Evolutionary conservation across 352 stramenopile genomes (phyloP), one percentile per base, ranked within the genome.

Genomic region (Pythium phragmiticola): DNA sequence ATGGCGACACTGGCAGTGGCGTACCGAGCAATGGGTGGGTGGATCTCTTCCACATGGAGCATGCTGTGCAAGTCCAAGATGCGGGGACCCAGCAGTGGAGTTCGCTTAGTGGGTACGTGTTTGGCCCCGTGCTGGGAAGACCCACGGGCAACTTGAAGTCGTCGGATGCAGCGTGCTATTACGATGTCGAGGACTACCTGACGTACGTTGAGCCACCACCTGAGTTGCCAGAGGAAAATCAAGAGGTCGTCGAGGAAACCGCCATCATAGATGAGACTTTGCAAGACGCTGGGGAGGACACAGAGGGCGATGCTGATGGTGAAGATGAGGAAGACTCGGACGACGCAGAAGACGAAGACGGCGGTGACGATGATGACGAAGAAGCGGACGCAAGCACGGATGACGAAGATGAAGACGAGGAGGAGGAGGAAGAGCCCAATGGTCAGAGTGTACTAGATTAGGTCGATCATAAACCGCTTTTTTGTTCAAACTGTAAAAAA

Each of bases 41-140:
- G 14, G 74, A 80, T 53, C 57, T 92, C 7, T 84, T 94, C 37
- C 57, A 58, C 12, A 65, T 67, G 8, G 84, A 94, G 45, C 77
- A 92, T 42, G 60, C 73, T 7, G 79, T 87, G 8, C 79, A 89
- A 70, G 72, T 94, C 34, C 82, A 90, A 51, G 81, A 92, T 36
- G 23, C 66, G 1, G 69, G 68, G 4, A 84, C 76, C 13, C 49
- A 64, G 53, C 73, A 88, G 62, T 94, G 84, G 84, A 77, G 72
- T 58, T 88, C 81, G 26, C 56, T 90, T 13, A 91, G 82, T 49
- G 79, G 74, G 6, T 94, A 80, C 42, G 83, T 90, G 19, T 94
- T 92, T 53, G 82, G 84, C 2, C 56, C 58, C 6, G 60, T 58
- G 1, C 73, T 80, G 17, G 84, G 79, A 4, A 66, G 74, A 6